A percentile compares a stretch with the other conserved stretches of the same genome.
phyloP scores from a whole-genome alignment of 2,329 filamentous ascomycete genomes.

The Stagonosporopsis cucurbitacearum region DNA sequence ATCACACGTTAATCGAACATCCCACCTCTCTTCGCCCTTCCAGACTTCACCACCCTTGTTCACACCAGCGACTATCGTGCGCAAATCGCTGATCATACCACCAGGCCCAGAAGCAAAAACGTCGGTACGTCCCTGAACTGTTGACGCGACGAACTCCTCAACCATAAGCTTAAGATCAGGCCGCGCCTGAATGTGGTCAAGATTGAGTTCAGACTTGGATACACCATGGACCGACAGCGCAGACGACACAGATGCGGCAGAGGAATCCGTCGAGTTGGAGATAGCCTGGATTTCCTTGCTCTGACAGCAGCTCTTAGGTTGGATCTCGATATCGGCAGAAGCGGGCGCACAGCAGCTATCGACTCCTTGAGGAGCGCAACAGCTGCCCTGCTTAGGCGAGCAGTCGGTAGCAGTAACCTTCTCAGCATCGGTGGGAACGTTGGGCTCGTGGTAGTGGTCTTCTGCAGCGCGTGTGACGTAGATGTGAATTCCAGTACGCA shows the following conservation, averaged over 20 bases:
- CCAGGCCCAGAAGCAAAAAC: slow-evolving; percentile 44
- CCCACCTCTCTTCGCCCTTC: slow-evolving; percentile 40
- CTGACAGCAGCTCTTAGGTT: slow-evolving; percentile 17
- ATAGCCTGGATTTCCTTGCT: slow-evolving; percentile 33
- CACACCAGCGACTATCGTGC: slow-evolving; percentile 38
- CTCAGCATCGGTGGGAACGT: slow-evolving; percentile 24
- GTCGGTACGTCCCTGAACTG: slow-evolving; percentile 34
- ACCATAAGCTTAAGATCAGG: slow-evolving; percentile 31
- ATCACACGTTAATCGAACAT: slow-evolving; percentile 43
- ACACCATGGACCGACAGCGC: slow-evolving; percentile 39
- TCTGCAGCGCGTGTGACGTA: slow-evolving; percentile 42
- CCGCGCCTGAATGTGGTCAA: slow-evolving; percentile 36
- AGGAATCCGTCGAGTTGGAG: slow-evolving; percentile 20
- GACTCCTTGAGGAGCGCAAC: slow-evolving; percentile 3
- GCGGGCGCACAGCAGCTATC: background rate
- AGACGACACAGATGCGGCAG: slow-evolving; percentile 31
- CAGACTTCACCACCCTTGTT: slow-evolving; percentile 44
- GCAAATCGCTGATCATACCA: slow-evolving; percentile 43
- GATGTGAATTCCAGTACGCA: slow-evolving; percentile 41
- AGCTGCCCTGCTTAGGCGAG: slow-evolving; percentile 1
- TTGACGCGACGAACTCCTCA: slow-evolving; percentile 32
- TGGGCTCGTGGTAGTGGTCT: slow-evolving; percentile 22
- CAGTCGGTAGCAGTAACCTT: slow-evolving; percentile 27
- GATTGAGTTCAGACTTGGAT: slow-evolving; percentile 33
- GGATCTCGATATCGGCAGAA: background rate